Conservation (phyloP, 768 basidiomycete genomes). For the Boletus bicolor region DNA sequence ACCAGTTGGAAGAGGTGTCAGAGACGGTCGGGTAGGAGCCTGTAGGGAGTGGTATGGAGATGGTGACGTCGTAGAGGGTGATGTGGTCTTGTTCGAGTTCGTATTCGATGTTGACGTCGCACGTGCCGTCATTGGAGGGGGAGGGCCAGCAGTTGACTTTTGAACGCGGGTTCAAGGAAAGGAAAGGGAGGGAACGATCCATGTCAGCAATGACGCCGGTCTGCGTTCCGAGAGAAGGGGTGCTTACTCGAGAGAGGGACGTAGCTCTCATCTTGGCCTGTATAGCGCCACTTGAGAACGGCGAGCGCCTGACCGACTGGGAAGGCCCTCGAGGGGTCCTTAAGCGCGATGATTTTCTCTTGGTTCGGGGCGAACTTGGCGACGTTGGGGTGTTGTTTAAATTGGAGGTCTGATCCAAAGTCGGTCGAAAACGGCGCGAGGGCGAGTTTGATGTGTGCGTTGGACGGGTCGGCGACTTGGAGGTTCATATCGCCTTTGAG, state of each 20-base stretch:
- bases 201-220: not conserved
- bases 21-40: constrained; percentile 86
- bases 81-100: constrained; percentile 87
- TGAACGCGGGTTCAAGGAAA: constrained; percentile 26
- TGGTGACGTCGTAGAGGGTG: constrained; percentile 77
- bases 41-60: constrained; percentile 87
- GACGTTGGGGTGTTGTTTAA: constrained; percentile 96
- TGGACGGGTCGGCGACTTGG: constrained; percentile 72
- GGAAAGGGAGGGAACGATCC: not conserved
- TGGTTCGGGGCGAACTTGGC: constrained; percentile 74
- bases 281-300: constrained; percentile 91
- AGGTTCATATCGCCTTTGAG: constrained; percentile 95
- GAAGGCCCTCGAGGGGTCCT: constrained; percentile 79
- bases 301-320: constrained; percentile 84
- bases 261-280: constrained; percentile 85
- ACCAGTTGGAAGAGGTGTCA: constrained; percentile 67
- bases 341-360: constrained; percentile 73
- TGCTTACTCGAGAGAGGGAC: constrained; percentile 86
- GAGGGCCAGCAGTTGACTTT: constrained; percentile 97
- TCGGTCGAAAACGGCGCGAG: constrained; percentile 56
- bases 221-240: not conserved
- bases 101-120: constrained; percentile 95
- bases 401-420: constrained; percentile 73
- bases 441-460: constrained; percentile 66
- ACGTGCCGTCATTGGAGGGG: constrained; percentile 86